Conservation (phyloP, 331 rosid species). For the Malus hybrid region DNA sequence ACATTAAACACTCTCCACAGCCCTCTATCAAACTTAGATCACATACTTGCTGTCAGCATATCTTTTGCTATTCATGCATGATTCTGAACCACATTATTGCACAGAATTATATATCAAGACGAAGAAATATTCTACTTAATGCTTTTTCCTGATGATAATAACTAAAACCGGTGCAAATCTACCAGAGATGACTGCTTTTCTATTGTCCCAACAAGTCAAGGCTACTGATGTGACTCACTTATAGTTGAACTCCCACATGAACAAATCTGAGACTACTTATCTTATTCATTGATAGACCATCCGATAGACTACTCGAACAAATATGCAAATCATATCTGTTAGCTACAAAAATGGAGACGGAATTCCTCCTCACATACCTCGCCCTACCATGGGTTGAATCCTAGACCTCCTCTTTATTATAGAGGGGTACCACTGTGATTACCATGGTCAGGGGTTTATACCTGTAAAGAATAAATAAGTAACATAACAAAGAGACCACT, state of each 20-base stretch:
- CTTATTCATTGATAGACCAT: neutral
- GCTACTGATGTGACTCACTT: neutral
- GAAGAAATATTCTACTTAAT: neutral
- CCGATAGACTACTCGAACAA: neutral
- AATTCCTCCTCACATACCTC: neutral
- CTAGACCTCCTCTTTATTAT: neutral
- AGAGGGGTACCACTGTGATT: neutral
- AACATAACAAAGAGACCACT: neutral
- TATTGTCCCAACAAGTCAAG: neutral
- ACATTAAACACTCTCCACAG: neutral
- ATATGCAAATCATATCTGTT: neutral
- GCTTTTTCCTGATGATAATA: neutral
- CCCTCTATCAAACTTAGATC: neutral
- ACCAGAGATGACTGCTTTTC: neutral
- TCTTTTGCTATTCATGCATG: neutral
- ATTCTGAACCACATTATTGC: neutral
- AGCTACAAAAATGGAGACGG: neutral
- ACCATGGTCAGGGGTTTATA: neutral
- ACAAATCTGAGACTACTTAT: neutral
- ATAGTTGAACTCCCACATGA: neutral
- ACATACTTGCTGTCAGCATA: neutral
- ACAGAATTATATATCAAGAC: neutral
- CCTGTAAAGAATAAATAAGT: neutral
- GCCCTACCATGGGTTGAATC: neutral
- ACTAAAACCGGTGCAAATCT: neutral